Percentiles rank a stretch among this genome's conserved stretches.
These are phyloP conservation scores for Balamuthia mandrillaris DNA, from an alignment of 208 protist genomes.

Conservation along the genomic window DNA sequence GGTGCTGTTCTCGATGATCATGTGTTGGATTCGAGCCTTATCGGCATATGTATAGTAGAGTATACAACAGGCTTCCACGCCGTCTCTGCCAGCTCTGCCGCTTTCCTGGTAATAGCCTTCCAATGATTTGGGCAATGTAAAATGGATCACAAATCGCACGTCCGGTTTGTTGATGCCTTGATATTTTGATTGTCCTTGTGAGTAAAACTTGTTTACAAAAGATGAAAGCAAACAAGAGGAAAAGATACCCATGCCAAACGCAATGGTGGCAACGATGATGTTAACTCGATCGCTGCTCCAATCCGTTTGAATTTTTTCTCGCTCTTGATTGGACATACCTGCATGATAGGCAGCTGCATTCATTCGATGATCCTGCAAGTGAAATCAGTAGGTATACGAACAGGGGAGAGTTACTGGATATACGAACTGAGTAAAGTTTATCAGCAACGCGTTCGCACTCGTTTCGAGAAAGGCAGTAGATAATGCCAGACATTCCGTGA, in stretches of 20 bases:
- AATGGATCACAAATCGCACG: conserved; percentile 94
- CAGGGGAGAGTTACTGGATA: background rate
- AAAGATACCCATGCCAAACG: conserved; percentile 28
- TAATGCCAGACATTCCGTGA: conserved; percentile 71
- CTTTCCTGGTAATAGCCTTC: conserved; percentile 72
- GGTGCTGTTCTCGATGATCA: background rate
- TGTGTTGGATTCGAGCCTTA: background rate
- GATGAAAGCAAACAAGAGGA: background rate
- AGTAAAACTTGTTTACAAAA: background rate
- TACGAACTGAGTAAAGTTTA: background rate
- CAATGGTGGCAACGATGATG: conserved; percentile 33
- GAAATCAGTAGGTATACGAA: background rate
- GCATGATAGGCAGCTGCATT: background rate
- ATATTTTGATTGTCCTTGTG: background rate
- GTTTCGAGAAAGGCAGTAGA: conserved; percentile 76
- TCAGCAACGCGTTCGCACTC: conserved; percentile 56
- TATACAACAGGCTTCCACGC: background rate
- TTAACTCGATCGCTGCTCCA: conserved; percentile 5
- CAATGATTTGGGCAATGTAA: conserved; percentile 86
- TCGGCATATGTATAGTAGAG: conserved; percentile 28
- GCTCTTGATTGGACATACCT: background rate
- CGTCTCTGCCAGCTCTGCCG: conserved; percentile 19
- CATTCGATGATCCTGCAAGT: background rate
- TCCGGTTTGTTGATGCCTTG: conserved; percentile 91
- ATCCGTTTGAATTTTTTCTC: background rate